Evolutionary conservation across 768 basidiomycete species (phyloP).

Genomic region (Pleurotus tuber-regium): DNA sequence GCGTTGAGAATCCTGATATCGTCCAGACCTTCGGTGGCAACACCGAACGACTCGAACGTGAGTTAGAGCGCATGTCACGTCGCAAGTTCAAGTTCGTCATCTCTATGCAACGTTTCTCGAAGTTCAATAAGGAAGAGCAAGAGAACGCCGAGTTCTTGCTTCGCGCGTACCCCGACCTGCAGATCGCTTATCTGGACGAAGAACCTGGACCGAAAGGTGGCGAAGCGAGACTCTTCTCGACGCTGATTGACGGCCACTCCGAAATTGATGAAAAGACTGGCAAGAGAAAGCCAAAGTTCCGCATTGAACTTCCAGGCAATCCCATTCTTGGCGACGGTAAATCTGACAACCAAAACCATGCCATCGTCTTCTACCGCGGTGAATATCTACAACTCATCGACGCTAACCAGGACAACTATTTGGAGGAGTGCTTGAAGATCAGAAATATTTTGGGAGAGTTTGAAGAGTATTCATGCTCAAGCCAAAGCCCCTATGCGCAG

Average conservation of each 20-base stretch:
- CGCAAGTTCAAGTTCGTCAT: slow-evolving; percentile 98
- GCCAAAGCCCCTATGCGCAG: slow-evolving; percentile 93
- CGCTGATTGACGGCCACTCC: slow-evolving; percentile 96
- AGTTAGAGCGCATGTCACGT: slow-evolving; percentile 94
- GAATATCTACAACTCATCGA: slow-evolving; percentile 99
- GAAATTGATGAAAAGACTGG: slow-evolving; percentile 88
- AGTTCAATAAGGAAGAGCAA: slow-evolving; percentile 98
- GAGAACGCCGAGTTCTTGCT: slow-evolving; percentile 98
- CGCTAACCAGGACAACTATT: slow-evolving; percentile 99
- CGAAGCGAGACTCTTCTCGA: slow-evolving; percentile 87
- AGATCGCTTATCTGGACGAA: slow-evolving; percentile 98
- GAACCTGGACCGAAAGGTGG: slow-evolving; percentile 87
- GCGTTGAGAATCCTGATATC: slow-evolving; percentile 97
- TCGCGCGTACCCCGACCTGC: slow-evolving; percentile 96
- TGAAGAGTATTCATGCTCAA: slow-evolving; percentile 88
- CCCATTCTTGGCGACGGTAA: slow-evolving; percentile 99
- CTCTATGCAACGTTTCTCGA: slow-evolving; percentile 98
- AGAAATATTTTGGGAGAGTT: slow-evolving; percentile 97
- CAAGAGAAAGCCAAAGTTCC: slow-evolving; percentile 94
- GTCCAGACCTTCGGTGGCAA: slow-evolving; percentile 96
- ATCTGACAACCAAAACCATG: slow-evolving; percentile 99
- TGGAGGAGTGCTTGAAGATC: slow-evolving; percentile 99
- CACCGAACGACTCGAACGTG: slow-evolving; percentile 92
- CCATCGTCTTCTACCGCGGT: slow-evolving; percentile 98
- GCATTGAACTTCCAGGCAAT: slow-evolving; percentile 95